Percentiles rank a stretch among this genome's conserved stretches.
Conservation (phyloP, 495 filamentous ascomycete genomes). For the Monascus purpureus region DNA sequence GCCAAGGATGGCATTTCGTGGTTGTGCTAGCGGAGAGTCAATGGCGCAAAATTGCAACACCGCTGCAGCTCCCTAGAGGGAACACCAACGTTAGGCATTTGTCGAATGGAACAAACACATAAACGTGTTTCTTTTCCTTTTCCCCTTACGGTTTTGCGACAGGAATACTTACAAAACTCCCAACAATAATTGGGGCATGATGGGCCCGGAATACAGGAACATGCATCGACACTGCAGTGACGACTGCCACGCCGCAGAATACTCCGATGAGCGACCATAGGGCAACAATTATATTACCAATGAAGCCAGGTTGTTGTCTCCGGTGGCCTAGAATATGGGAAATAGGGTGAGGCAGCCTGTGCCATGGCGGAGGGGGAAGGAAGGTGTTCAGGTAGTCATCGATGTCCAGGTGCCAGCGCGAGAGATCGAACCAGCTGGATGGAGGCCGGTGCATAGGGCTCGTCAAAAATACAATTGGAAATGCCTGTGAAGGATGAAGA, state of each 20-base stretch:
- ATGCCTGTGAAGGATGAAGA: too few species aligned
- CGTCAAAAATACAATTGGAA: too few species aligned
- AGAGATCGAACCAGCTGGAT: slow-evolving; percentile 6
- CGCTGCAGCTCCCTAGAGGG: slow-evolving; percentile 55
- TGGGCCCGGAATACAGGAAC: slow-evolving; percentile 23
- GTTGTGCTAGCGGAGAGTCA: slow-evolving; percentile 73
- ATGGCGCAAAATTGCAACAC: slow-evolving; percentile 61
- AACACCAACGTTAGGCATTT: too few species aligned
- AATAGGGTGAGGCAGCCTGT: slow-evolving; percentile 20
- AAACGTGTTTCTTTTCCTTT: too few species aligned
- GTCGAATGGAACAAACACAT: too few species aligned
- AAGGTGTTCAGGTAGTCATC: slow-evolving; percentile 50
- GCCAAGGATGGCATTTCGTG: slow-evolving; percentile 60
- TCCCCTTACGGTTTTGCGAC: too few species aligned
- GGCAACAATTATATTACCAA: slow-evolving; percentile 24
- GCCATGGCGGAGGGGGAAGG: slow-evolving; percentile 36
- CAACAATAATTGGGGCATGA: slow-evolving; percentile 23
- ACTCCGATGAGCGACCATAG: slow-evolving; percentile 31
- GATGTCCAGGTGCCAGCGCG: slow-evolving; percentile 45
- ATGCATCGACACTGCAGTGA: slow-evolving; percentile 25
- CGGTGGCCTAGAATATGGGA: slow-evolving; percentile 30
- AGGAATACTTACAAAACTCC: slow-evolving; percentile 30
- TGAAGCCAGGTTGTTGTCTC: slow-evolving; percentile 9
- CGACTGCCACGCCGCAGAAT: slow-evolving; percentile 29
- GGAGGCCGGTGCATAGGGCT: too few species aligned